Evolutionary conservation across 129 eudicot genomes (phyloP), one percentile per base, ranked within the genome.

Genomic region (Centaurea solstitialis): DNA sequence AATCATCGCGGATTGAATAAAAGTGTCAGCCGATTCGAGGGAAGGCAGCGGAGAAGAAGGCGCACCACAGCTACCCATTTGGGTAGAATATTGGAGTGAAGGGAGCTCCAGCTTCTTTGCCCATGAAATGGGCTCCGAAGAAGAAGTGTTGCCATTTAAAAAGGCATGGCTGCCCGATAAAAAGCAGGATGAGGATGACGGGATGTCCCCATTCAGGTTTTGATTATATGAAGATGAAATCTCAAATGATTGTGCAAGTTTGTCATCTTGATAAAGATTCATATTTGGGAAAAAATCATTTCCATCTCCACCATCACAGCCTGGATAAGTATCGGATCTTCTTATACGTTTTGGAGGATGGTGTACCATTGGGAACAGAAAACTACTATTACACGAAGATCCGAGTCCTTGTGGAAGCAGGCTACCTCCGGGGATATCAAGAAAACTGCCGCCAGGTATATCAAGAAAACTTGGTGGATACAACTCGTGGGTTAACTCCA

Each of bases 31-130:
- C 33, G 98, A 91, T 81, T 94, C 98, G 72, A 90, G 91, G 79
- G 93, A 91, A 79, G 93, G 97, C 87, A 89, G 76, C 18, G 94
- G 94, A 70, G 97, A 90, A 80, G 94, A 85, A 77, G 93, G 91
- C 45, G 91, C 59, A 33, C 84, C 89, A 90, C 91, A 88, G 85
- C 87, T 81, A 88, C 90, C 91, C 74, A 85, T 81, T 76, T 84
- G 97, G 86, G 88, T 83, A 65, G 93, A 74, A 81, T 80, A 87
- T 92, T 92, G 97, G 97, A 92, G 93, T 94, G 98, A 94, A 94
- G 98, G 98, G 98, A 94, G 98, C 97, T 94, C 97, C 90, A 82
- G n/a, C 97, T 94, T 90, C 93, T 69, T 88, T 53, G 91, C 91
- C 97, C 88, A 86, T 66, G 87, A 47, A 64, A 70, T 22, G 73